Base-by-base conservation (phyloP, 345 rosid species). In the Camelina laxa region DNA sequence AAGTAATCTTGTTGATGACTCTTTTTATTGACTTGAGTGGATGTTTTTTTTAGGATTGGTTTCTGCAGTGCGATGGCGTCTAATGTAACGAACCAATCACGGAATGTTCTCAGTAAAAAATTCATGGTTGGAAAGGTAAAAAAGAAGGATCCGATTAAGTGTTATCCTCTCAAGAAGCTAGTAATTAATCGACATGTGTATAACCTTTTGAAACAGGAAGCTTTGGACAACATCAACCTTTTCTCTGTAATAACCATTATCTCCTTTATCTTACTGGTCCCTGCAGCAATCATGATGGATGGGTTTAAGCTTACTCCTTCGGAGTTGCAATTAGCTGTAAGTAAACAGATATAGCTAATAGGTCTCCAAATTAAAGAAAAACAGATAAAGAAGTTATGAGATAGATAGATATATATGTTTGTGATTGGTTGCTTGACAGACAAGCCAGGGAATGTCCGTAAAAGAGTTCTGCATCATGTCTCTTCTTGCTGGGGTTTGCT, bases 31-130 rank as follows among this genome's bases (percentile, higher is more conserved):
- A 20, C 69, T 75, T 39, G 44, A 61, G 7, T 59, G 13, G 13
- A 8, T 71, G 24, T 22, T 15, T 71, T 12, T 12, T 22, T 21
- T 21, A 91, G 96, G 96, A 81, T 65, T 73, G 98, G 98, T 57
- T 94, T 94, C 85, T 82, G 81, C 57, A 86, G 87, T 55, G 96
- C 98, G 44, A 90, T 94, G 98, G 95, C 97, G 33, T 94, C 98
- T 62, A 94, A 94, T 75, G 80, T 91, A 60, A 90, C 96, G 0
- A 94, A 91, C 80, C 98, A 94, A 77, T 89, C 91, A 1, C 86
- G 98, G 45, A 91, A 91, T 73, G 88, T 94, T 65, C 84, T 91
- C 15, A 86, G 97, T 84, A 94, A 94, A 68, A 94, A 84, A 45
- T 71, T 88, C 62, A 88, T 94, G 97, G 77, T 81, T 42, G 81